phyloP scores from a whole-genome alignment of 495 filamentous ascomycete species.

The Mytilinidion resinicola region DNA sequence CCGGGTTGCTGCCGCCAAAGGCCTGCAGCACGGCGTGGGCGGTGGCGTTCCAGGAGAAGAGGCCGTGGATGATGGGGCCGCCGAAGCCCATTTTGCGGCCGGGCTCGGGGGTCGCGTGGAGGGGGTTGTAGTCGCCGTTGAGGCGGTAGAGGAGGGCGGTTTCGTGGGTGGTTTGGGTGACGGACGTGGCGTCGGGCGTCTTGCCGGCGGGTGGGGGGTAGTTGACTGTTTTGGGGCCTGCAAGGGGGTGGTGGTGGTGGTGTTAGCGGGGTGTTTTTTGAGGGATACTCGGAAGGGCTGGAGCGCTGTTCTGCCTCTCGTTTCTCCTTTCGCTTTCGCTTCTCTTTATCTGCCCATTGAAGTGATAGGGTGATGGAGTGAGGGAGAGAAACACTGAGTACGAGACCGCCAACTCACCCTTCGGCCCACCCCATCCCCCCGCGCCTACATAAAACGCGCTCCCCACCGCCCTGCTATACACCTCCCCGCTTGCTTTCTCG shows the following conservation, averaged over 20 bases:
- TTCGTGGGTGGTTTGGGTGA: slow-evolving; percentile 59
- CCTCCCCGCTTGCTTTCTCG: slow-evolving; percentile 60
- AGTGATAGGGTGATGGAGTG: too few relatives aligned
- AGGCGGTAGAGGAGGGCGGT: slow-evolving; percentile 63
- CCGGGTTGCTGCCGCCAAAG: slow-evolving; percentile 68
- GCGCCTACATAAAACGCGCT: slow-evolving; percentile 77
- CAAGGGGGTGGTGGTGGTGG: not conserved
- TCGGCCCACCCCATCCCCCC: slow-evolving; percentile 86
- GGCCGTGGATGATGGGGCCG: slow-evolving; percentile 80
- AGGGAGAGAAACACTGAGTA: too few relatives aligned
- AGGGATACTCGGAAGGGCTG: slow-evolving; percentile 4
- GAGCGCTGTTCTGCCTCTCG: not conserved
- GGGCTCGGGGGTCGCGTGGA: slow-evolving; percentile 78
- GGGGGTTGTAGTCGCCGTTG: slow-evolving; percentile 88
- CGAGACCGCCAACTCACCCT: slow-evolving; percentile 45
- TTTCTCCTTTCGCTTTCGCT: too few relatives aligned
- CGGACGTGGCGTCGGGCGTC: slow-evolving; percentile 67
- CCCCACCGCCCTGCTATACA: slow-evolving; percentile 61
- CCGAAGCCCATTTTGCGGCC: slow-evolving; percentile 86
- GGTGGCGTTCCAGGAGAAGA: slow-evolving; percentile 77
- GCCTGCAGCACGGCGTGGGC: slow-evolving; percentile 67
- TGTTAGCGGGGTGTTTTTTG: not conserved
- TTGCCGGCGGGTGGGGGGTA: slow-evolving; percentile 66
- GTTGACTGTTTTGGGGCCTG: slow-evolving; percentile 63
- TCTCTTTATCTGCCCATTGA: too few relatives aligned